A percentile compares a stretch with the other conserved stretches of the same genome.
phyloP scores from a whole-genome alignment of 1,139 yeast genomes.

The Yamadazyma epiphylla region DNA sequence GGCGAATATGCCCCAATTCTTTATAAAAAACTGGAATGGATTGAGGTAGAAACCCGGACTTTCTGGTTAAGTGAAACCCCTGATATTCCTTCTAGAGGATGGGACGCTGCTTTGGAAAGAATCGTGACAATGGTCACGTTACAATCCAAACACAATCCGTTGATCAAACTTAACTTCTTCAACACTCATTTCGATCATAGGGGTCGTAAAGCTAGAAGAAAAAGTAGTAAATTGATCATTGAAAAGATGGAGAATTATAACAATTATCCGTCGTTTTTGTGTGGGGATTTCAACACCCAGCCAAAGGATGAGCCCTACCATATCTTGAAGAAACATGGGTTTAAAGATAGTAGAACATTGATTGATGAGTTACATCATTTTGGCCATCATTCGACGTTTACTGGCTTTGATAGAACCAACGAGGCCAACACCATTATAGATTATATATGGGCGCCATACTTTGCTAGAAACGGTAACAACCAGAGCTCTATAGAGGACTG shows the following conservation, averaged over 20 bases:
- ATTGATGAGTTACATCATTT: slow-evolving; percentile 26
- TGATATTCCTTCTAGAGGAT: slow-evolving; percentile 33
- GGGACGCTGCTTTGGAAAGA: slow-evolving; percentile 54
- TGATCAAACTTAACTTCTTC: slow-evolving; percentile 36
- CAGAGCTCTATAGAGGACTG: slow-evolving; percentile 3
- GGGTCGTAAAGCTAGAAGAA: slow-evolving; percentile 44
- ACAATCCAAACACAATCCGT: slow-evolving; percentile 23
- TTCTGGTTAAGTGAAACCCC: slow-evolving; percentile 33
- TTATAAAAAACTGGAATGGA: slow-evolving; percentile 27
- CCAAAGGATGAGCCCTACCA: slow-evolving; percentile 49
- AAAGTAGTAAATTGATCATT: slow-evolving; percentile 46
- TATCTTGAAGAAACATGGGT: slow-evolving; percentile 29
- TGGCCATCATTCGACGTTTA: slow-evolving; percentile 45
- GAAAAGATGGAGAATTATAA: slow-evolving; percentile 36
- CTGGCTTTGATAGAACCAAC: slow-evolving; percentile 44
- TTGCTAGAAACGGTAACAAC: slow-evolving; percentile 22
- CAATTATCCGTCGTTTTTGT: slow-evolving; percentile 36
- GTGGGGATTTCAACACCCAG: slow-evolving; percentile 56
- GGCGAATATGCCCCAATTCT: slow-evolving; percentile 38
- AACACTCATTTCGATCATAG: slow-evolving; percentile 59
- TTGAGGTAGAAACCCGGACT: slow-evolving; percentile 23
- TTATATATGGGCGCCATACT: slow-evolving; percentile 45
- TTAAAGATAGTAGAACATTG: slow-evolving; percentile 29
- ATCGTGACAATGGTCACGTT: slow-evolving; percentile 46
- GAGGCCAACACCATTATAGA: slow-evolving; percentile 31